Base-by-base conservation (phyloP, 1,284 basidiomycete species). In the Microbotryum silenes-acaulis region DNA sequence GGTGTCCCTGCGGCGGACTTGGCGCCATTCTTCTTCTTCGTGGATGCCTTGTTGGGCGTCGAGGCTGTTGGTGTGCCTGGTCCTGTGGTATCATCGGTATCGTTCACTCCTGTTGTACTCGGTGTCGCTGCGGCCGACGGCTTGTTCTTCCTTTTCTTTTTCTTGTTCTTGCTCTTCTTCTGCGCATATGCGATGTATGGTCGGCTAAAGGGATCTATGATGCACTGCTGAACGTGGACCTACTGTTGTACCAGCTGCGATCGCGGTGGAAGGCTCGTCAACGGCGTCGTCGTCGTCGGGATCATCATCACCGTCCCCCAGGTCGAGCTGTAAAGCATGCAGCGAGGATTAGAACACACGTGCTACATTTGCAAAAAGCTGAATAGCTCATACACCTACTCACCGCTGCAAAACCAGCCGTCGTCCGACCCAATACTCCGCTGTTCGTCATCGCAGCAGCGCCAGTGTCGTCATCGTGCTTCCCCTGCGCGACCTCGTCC, bases 121-220 rank as follows among this genome's bases (percentile, higher is more conserved):
- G 37, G 16, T 42, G 37, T 18, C 2, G 37, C 37, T 10, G 37
- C 12, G 4, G 37, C 12, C 4, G 37, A 42, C 37, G 16, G 16
- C 75, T 86, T 87, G 55, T 75, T 72, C 16, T 76, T 77, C 62
- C 78, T 78, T 61, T 74, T 75, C 62, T 76, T 76, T 57, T 75
- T 75, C 74, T 70, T 77, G 74, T 63, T 80, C 79, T 57, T 77
- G 74, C 62, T 80, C 78, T 60, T 77, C 74, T 66, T 74, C 72
- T 50, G 71, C 67, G 25, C 48, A 20, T 4, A 56, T 4, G n/a
- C 8, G 10, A 5, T 16, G 23, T 21, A 18, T 1, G 5, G 44
- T 60, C 29, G 53, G 57, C 2, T 20, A 16, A 12, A 1, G 1
- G 1, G 21, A 7, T 1, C 25, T 37, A 51, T 9, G 14, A 25